These are phyloP conservation scores for Penicillium sp. DNA, from an alignment of 2,329 filamentous ascomycete genomes.

Conservation along the genomic window DNA sequence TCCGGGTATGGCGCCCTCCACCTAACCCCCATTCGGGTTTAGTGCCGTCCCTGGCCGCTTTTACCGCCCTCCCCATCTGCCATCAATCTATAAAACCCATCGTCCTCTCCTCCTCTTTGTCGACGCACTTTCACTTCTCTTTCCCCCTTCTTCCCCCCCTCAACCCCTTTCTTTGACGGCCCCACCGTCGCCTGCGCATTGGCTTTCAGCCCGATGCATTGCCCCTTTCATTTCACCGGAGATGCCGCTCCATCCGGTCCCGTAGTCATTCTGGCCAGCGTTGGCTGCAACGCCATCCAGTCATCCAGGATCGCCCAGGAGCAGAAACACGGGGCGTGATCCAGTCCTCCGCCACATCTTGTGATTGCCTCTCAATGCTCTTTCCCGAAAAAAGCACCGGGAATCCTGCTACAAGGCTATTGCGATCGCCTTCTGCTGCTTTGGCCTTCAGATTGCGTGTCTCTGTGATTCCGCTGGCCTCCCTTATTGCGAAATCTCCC, in stretches of 20 bases:
- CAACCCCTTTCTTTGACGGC: background rate
- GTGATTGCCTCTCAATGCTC: background rate
- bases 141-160: constrained; percentile 14
- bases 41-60: constrained; percentile 14
- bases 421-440: background rate
- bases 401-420: background rate
- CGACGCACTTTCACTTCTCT: constrained; percentile 20
- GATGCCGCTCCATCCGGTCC: background rate
- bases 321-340: background rate
- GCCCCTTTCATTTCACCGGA: background rate
- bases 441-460: too few relatives aligned
- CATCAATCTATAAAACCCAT: constrained; percentile 22
- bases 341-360: background rate
- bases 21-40: constrained; percentile 14
- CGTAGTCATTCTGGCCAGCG: background rate
- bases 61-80: constrained; percentile 11
- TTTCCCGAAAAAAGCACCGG: background rate
- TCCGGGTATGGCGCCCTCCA: constrained; percentile 11
- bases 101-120: constrained; percentile 11
- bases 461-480: constrained; percentile 1
- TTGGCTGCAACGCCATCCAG: background rate
- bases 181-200: background rate
- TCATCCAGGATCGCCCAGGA: background rate
- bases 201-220: background rate
- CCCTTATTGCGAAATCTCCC: constrained; percentile 1